Evolutionary conservation across 2,329 filamentous ascomycete genomes (phyloP).

Genomic region (Dactylella cylindrospora): DNA sequence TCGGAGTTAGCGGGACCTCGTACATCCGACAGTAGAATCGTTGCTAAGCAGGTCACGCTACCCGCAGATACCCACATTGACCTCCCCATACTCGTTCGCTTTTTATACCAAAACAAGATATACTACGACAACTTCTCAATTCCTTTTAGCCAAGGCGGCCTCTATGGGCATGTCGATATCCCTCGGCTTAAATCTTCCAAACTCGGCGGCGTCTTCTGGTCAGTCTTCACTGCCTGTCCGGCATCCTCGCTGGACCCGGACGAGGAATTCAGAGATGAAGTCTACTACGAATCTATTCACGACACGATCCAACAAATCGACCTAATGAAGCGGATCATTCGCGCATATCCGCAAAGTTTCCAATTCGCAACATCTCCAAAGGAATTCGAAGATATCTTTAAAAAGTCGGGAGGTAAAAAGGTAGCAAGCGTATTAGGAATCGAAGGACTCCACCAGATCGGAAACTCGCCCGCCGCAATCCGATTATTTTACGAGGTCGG

Average conservation of each 20-base stretch:
- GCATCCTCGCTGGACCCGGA: conserved; percentile 57
- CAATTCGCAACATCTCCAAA: conserved; percentile 60
- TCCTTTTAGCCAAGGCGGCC: conserved; percentile 69
- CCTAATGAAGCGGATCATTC: conserved; percentile 65
- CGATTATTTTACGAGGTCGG: conserved; percentile 75
- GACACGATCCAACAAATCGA: conserved; percentile 75
- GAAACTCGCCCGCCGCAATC: conserved; percentile 75
- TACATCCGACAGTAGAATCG: no score
- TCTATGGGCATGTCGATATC: conserved; percentile 74
- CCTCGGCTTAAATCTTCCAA: conserved; percentile 70
- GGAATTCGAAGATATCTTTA: conserved; percentile 51
- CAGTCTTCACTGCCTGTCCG: conserved; percentile 78
- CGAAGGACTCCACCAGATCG: conserved; percentile 91
- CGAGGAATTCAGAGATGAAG: conserved; percentile 67
- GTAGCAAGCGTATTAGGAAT: conserved; percentile 78
- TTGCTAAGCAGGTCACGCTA: no score
- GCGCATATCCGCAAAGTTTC: conserved; percentile 68
- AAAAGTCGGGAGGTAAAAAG: conserved; percentile 50
- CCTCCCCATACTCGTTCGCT: conserved; percentile 72
- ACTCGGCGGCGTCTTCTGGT: conserved; percentile 90
- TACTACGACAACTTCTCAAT: conserved; percentile 72
- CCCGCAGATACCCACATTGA: conserved; percentile 56
- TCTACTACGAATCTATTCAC: conserved; percentile 57
- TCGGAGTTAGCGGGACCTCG: no score
- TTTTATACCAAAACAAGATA: conserved; percentile 72